These are phyloP conservation scores for Begonia peltatifolia DNA, from an alignment of 306 rosid species.

Conservation along the genomic window DNA sequence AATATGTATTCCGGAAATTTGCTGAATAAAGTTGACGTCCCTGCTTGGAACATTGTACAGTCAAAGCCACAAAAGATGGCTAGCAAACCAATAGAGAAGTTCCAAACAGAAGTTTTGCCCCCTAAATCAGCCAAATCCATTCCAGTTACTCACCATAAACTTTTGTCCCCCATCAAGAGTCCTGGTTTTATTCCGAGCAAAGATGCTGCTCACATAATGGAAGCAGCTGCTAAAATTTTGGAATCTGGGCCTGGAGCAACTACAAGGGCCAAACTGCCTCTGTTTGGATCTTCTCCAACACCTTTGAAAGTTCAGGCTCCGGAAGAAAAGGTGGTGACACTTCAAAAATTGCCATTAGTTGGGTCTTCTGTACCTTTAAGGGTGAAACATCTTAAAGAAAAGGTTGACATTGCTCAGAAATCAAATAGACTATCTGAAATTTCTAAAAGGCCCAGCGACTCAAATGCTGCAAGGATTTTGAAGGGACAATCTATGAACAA, in stretches of 20 bases:
- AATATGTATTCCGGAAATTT: slow-evolving; percentile 41
- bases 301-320: slow-evolving; percentile 71
- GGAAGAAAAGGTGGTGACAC: slow-evolving; percentile 56
- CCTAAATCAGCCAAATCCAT: slow-evolving; percentile 86
- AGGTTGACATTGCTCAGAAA: slow-evolving; percentile 39
- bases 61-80: slow-evolving; percentile 35
- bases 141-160: slow-evolving; percentile 84
- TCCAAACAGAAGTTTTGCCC: slow-evolving; percentile 86
- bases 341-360: slow-evolving; percentile 38
- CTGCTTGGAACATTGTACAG: slow-evolving; percentile 35
- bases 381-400: slow-evolving; percentile 43
- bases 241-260: slow-evolving; percentile 51
- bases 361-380: slow-evolving; percentile 39
- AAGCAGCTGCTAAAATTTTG: slow-evolving; percentile 89
- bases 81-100: slow-evolving; percentile 74
- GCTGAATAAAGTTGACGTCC: slow-evolving; percentile 22
- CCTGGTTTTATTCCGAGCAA: slow-evolving; percentile 62
- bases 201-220: slow-evolving; percentile 87
- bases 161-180: slow-evolving; percentile 78
- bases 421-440: slow-evolving; percentile 34
- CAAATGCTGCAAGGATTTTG: slow-evolving; percentile 60
- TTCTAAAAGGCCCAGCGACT: slow-evolving; percentile 46
- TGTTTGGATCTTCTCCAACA: slow-evolving; percentile 33
- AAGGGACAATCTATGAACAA: slow-evolving; percentile 75
- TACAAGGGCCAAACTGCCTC: slow-evolving; percentile 36